Conservation (phyloP, 345 rosid species). For the Rhizophora mangle region DNA sequence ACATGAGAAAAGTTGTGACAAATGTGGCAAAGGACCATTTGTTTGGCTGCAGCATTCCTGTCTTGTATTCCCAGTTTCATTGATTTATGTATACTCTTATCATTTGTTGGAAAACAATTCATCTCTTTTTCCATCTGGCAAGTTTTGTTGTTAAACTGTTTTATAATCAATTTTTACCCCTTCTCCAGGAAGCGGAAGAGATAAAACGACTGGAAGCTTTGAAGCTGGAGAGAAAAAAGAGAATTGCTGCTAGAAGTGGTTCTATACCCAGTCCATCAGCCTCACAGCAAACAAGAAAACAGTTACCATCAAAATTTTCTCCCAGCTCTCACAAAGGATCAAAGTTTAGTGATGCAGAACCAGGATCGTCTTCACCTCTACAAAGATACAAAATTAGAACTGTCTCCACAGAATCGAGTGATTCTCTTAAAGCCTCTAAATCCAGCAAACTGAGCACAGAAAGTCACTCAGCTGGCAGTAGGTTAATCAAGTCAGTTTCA, state of each 20-base stretch:
- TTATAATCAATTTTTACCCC: neutral
- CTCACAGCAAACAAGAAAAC: conserved; percentile 51
- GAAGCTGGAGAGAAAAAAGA: conserved; percentile 78
- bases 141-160: neutral
- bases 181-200: conserved; percentile 72
- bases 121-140: conserved; percentile 2
- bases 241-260: conserved; percentile 75
- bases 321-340: conserved; percentile 62
- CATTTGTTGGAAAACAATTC: neutral
- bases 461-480: conserved; percentile 50
- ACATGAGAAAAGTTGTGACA: conserved; percentile 3
- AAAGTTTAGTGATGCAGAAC: conserved; percentile 78
- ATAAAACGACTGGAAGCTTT: conserved; percentile 69
- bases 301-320: conserved; percentile 53
- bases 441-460: conserved; percentile 46
- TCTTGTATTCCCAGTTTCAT: conserved; percentile 10
- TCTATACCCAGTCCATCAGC: conserved; percentile 45
- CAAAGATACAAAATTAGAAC: conserved; percentile 51
- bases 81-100: neutral
- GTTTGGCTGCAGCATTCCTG: neutral
- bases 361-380: conserved; percentile 67
- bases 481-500: conserved; percentile 54
- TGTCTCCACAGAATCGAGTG: conserved; percentile 49
- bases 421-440: conserved; percentile 48
- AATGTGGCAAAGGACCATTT: neutral